phyloP scores from a whole-genome alignment of 83 land plant genomes.

The Thuja plicata region DNA sequence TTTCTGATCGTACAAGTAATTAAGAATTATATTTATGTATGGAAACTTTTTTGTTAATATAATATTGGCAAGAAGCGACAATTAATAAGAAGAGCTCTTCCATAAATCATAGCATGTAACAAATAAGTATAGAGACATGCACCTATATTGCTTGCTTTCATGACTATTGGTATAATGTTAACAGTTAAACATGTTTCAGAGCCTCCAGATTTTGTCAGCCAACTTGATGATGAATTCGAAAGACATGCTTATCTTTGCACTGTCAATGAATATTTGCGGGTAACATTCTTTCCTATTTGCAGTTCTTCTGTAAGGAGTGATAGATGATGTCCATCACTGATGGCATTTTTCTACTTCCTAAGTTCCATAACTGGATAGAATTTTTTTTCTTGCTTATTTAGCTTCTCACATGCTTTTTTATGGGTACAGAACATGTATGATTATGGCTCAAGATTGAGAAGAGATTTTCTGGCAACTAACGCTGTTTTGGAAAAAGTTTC shows the following conservation, averaged over 20 bases:
- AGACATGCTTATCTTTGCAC: slow-evolving; percentile 6
- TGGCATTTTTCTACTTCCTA: background rate
- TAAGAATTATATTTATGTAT: too few species aligned
- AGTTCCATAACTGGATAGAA: background rate
- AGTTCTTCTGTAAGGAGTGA: background rate
- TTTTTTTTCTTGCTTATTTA: background rate
- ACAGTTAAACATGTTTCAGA: background rate
- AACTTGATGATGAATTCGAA: slow-evolving; percentile 8
- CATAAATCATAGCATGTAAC: background rate
- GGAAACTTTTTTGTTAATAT: background rate
- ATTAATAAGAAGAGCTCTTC: background rate
- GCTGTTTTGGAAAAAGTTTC: slow-evolving; percentile 12
- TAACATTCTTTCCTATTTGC: background rate
- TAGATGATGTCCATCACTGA: background rate
- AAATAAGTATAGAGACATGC: background rate
- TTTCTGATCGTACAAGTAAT: too few species aligned
- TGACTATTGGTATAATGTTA: background rate
- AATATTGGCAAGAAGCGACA: background rate
- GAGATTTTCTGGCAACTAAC: slow-evolving; percentile 12
- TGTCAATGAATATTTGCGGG: slow-evolving; percentile 4
- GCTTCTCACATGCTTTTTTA: background rate
- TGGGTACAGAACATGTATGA: slow-evolving; percentile 1
- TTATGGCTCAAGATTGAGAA: slow-evolving; percentile 11
- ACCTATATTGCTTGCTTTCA: background rate
- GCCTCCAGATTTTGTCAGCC: slow-evolving; percentile 3